Base-by-base conservation (phyloP, 768 basidiomycete species). In the Leucocoprinus leucothites region DNA sequence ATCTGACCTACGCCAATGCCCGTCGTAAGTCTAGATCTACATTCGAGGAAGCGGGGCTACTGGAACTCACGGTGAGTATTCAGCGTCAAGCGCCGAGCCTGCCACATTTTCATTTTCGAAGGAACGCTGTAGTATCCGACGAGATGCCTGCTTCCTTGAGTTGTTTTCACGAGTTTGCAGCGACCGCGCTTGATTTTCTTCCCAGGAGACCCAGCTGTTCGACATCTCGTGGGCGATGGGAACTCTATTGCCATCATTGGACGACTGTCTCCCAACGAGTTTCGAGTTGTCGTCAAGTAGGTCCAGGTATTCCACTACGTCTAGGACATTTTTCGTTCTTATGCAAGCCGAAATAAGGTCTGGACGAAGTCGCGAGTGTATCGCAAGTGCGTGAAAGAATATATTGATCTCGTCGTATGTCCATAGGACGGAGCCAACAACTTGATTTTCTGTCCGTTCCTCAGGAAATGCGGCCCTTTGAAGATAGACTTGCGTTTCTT, bases 331-430 rank as follows among this genome's bases (percentile, higher is more conserved):
- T 70, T 87, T 91, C 16, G 85, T 84, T 57, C 74, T 74, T n/a
- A 93, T 71, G 48, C 78, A 78, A 4, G 71, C 74, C 1, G 89
- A 82, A 48, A 94, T 86, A 40, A 93, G 76, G 67, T 94, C 92
- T 1, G 89, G 88, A 18, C 89, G 72, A 36, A 87, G 75, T 22
- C 87, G 78, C 14, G 91, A 93, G 67, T 88, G 73, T 1, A 84
- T 66, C 19, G 78, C 68, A n/a, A 94, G 68, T 0, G 79, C 85
- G 64, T 81, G 86, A 66, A 92, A 94, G 69, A 94, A 90, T 0
- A 64, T 60, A 25, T 82, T 74, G 58, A 87, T 86, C 63, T 94
- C 92, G 13, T 69, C 60, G 0, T 75, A 65, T 2, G 86, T 82
- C 91, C 91, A 94, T 56, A 70, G 74, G 40, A 74, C 69, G 62